Conservation (phyloP, 257 asterid species). For the Solanum chaucha region DNA sequence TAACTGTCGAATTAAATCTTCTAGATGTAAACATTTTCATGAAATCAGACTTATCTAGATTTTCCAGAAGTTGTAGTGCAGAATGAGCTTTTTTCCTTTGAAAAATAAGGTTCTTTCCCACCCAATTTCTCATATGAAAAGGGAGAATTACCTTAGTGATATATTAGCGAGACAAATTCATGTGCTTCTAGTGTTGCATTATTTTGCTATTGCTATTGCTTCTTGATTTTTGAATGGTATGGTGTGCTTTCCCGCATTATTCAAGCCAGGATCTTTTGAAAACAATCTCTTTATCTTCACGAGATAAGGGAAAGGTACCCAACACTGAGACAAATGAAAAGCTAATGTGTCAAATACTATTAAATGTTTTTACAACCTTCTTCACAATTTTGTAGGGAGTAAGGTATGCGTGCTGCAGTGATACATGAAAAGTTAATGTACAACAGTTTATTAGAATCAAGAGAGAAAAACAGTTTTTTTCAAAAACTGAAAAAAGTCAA, state of each 20-base stretch:
- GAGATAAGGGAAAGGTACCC: no score
- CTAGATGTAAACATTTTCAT: not conserved
- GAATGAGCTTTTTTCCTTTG: not conserved
- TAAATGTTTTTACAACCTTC: not conserved
- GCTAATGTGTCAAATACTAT: not conserved
- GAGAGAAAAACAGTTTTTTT: not conserved
- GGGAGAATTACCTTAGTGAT: not conserved
- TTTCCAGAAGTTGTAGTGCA: not conserved
- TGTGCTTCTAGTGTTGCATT: not conserved
- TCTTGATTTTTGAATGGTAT: not conserved
- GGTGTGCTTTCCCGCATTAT: no score
- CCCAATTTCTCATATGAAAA: not conserved
- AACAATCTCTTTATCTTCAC: no score
- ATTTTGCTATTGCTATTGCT: not conserved
- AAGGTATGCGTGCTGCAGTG: not conserved
- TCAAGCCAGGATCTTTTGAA: no score
- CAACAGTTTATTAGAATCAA: not conserved
- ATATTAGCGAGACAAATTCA: not conserved
- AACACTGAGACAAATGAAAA: not conserved
- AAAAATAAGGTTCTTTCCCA: not conserved
- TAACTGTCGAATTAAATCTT: not conserved
- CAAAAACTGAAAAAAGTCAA: not conserved
- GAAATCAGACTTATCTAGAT: not conserved
- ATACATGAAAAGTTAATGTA: not conserved
- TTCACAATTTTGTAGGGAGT: not conserved